A percentile compares a stretch with the other conserved stretches of the same genome.
phyloP scores from a whole-genome alignment of 1,284 basidiomycete genomes.

The Sphagnurus paluster region DNA sequence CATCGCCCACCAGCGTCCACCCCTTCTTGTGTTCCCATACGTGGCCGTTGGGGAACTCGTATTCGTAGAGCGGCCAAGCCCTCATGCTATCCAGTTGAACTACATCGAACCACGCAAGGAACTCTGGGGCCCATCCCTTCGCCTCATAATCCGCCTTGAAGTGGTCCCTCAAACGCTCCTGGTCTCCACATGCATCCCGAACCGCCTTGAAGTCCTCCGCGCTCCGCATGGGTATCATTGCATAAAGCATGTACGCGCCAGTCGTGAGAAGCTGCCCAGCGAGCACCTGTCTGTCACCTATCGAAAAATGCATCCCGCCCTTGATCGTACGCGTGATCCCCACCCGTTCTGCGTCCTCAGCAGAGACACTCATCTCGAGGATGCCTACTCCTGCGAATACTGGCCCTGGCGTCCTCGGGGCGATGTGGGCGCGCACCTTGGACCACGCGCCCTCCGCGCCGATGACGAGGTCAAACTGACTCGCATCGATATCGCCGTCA shows the following conservation, averaged over 20 bases:
- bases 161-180: background rate
- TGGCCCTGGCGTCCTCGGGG: conserved; percentile 29
- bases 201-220: conserved; percentile 24
- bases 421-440: conserved; percentile 36
- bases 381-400: conserved; percentile 35
- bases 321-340: conserved; percentile 28
- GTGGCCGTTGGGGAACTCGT: conserved; percentile 13
- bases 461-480: conserved; percentile 34
- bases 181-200: conserved; percentile 15
- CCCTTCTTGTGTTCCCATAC: conserved; percentile 11
- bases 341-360: conserved; percentile 20
- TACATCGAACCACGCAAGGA: conserved; percentile 24
- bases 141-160: conserved; percentile 9
- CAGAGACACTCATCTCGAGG: conserved; percentile 25
- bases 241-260: conserved; percentile 35
- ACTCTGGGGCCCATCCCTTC: conserved; percentile 9
- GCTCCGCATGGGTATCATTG: conserved; percentile 14
- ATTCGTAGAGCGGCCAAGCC: conserved; percentile 16
- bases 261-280: no score
- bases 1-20: conserved; percentile 40
- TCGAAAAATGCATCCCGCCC: conserved; percentile 27
- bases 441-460: conserved; percentile 51
- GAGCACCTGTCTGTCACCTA: conserved; percentile 26
- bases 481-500: conserved; percentile 14
- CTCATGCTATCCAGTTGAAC: conserved; percentile 15